Conservation (phyloP, 768 basidiomycete species). For the Rhizopogon vesiculosus region DNA sequence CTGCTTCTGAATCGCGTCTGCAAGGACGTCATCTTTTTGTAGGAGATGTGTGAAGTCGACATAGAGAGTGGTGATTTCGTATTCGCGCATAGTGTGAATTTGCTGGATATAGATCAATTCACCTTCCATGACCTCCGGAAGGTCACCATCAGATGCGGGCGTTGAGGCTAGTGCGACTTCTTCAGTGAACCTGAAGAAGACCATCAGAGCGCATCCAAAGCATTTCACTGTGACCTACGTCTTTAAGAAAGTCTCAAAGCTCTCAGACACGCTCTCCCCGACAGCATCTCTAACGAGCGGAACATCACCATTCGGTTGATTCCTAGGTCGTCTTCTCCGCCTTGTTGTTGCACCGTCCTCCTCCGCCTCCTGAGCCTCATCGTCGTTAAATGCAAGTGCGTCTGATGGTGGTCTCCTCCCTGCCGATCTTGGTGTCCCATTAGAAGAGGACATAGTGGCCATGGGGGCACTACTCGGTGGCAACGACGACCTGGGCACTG, state of each 20-base stretch:
- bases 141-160: constrained; percentile 68
- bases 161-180: constrained; percentile 75
- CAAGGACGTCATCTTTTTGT: constrained; percentile 87
- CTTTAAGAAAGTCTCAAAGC: constrained; percentile 88
- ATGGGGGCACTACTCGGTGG: constrained; percentile 47
- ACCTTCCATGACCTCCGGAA: constrained; percentile 50
- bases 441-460: constrained; percentile 33
- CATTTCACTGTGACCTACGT: constrained; percentile 49
- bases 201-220: neutral
- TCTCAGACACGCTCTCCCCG: constrained; percentile 90
- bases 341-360: constrained; percentile 38
- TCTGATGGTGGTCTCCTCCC: constrained; percentile 41
- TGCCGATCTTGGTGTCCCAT: constrained; percentile 25
- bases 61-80: constrained; percentile 92
- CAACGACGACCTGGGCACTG: constrained; percentile 45
- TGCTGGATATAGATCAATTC: constrained; percentile 86
- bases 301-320: constrained; percentile 56
- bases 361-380: constrained; percentile 39
- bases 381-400: constrained; percentile 51
- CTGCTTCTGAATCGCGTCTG: constrained; percentile 88
- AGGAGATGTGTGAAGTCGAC: constrained; percentile 93
- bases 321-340: constrained; percentile 39
- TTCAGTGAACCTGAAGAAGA: constrained; percentile 67
- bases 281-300: constrained; percentile 91
- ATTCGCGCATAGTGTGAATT: constrained; percentile 92